These are phyloP conservation scores for Verbena officinalis DNA, from an alignment of 257 asterid genomes.

Conservation along the genomic window DNA sequence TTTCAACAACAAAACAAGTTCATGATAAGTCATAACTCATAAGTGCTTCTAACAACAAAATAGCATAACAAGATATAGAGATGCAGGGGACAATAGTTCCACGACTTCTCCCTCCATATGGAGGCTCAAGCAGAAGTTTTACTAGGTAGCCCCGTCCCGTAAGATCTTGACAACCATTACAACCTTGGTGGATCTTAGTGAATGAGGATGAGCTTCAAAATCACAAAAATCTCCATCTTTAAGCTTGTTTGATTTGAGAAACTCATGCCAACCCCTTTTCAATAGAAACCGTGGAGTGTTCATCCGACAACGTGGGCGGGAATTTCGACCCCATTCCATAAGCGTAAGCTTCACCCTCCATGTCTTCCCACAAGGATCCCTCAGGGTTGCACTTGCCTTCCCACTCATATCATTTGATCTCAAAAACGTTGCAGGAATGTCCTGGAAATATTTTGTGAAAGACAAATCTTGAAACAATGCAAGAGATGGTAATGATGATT, in stretches of 20 bases:
- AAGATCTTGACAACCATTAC: background rate
- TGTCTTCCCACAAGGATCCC: background rate
- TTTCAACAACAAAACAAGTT: background rate
- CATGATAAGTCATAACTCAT: too few species aligned
- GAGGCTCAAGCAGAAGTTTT: background rate
- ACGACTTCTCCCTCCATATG: too few species aligned
- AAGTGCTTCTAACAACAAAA: background rate
- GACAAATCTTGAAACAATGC: too few species aligned
- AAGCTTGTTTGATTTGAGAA: slow-evolving; percentile 5
- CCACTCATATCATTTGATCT: background rate
- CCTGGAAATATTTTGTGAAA: background rate
- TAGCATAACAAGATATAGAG: background rate
- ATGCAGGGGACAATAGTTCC: background rate
- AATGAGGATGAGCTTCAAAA: background rate
- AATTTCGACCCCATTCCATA: background rate
- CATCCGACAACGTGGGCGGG: background rate
- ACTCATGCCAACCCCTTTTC: background rate
- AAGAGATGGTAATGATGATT: too few species aligned
- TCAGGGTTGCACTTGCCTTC: background rate
- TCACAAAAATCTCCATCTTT: slow-evolving; percentile 3
- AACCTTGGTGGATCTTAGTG: background rate
- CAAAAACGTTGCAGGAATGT: background rate
- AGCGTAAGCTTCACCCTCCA: background rate
- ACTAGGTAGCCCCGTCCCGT: background rate
- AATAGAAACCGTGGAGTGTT: background rate